Evolutionary conservation across 179 eudicot species (phyloP).

Genomic region (Spergularia azorica): DNA sequence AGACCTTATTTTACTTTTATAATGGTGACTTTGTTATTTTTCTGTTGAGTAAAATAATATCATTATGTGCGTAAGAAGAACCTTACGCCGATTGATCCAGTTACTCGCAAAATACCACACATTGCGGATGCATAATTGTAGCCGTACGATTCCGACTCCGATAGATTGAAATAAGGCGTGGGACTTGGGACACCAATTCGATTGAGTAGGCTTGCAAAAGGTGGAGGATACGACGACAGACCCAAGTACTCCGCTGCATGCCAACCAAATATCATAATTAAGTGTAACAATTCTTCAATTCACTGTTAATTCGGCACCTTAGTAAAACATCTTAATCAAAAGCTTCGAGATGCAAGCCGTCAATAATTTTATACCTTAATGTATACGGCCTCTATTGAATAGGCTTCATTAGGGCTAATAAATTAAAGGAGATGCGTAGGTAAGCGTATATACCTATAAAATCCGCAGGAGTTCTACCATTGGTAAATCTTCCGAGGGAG

Average conservation of each 20-base stretch:
- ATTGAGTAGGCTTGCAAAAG: conserved; percentile 22
- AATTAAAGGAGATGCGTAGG: not conserved
- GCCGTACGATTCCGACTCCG: conserved; percentile 26
- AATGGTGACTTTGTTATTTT: too few relatives aligned
- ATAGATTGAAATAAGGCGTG: not conserved
- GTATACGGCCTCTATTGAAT: too few relatives aligned
- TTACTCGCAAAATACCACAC: conserved; percentile 51
- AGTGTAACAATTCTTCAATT: too few relatives aligned
- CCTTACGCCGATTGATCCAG: conserved; percentile 30
- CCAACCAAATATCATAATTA: not conserved
- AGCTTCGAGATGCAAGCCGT: too few relatives aligned
- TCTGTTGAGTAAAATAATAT: too few relatives aligned
- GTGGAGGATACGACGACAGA: conserved; percentile 46
- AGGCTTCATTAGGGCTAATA: too few relatives aligned
- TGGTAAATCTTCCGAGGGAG: conserved; percentile 41
- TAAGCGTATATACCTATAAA: conserved; percentile 37
- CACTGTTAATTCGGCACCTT: too few relatives aligned
- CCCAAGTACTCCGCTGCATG: conserved; percentile 49
- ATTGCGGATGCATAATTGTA: conserved; percentile 60
- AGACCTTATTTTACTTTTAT: too few relatives aligned
- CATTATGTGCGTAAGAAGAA: too few relatives aligned
- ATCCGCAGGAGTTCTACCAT: conserved; percentile 43
- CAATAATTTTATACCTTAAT: too few relatives aligned
- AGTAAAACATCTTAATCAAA: too few relatives aligned
- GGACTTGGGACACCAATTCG: not conserved